A percentile compares a stretch with the other conserved stretches of the same genome.
phyloP scores from a whole-genome alignment of 2,329 filamentous ascomycete genomes.

The Cadophora sp. region DNA sequence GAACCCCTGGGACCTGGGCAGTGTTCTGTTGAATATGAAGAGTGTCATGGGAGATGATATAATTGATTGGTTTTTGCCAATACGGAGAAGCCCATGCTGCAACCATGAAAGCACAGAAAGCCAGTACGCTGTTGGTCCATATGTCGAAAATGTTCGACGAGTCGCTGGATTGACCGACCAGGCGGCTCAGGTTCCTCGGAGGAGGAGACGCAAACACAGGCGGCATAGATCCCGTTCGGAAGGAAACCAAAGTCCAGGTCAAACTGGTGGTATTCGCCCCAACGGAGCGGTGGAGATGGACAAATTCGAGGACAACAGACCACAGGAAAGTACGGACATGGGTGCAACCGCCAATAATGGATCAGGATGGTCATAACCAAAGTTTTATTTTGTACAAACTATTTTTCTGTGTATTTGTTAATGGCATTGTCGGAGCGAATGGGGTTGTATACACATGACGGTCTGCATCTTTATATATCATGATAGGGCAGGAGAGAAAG shows the following conservation, averaged over 20 bases:
- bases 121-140: conserved; percentile 71
- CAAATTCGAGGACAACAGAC: not conserved
- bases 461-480: not conserved
- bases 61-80: conserved; percentile 81
- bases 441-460: not conserved
- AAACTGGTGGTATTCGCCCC: not conserved
- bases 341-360: not conserved
- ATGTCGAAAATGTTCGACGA: conserved; percentile 61
- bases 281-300: not conserved
- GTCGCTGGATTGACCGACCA: conserved; percentile 28
- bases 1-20: conserved; percentile 85
- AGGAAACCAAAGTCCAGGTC: not conserved
- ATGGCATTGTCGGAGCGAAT: not conserved
- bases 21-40: conserved; percentile 70
- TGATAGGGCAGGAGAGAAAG: not conserved
- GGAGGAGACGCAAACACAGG: conserved; percentile 5
- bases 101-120: conserved; percentile 70
- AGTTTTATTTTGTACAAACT: not conserved
- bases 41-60: conserved; percentile 77
- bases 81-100: conserved; percentile 76
- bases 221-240: not conserved
- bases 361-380: not conserved
- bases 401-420: conserved; percentile 1
- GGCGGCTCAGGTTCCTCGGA: conserved; percentile 8
- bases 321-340: not conserved